A percentile compares a stretch with the other conserved stretches of the same genome.
phyloP scores from a whole-genome alignment of 345 rosid genomes.

The Euclidium syriacum region DNA sequence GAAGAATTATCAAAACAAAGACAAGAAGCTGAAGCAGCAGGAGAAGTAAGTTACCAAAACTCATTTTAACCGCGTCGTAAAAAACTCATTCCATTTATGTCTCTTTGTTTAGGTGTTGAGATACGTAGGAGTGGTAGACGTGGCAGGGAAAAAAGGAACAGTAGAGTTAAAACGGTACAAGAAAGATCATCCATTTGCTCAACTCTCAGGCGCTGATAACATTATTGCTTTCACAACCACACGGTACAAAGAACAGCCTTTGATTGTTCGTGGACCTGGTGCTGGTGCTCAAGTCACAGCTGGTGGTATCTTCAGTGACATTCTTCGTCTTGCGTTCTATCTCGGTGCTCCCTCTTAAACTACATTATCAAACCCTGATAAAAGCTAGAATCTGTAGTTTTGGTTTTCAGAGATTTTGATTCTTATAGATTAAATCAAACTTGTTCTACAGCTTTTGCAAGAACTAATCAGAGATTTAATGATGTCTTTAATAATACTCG shows the following conservation, averaged over 20 bases:
- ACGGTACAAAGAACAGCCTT: conserved; percentile 83
- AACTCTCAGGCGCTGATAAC: conserved; percentile 91
- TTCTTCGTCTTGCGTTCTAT: conserved; percentile 84
- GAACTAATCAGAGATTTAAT: conserved; percentile 8
- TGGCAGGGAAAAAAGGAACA: conserved; percentile 44
- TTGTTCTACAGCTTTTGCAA: neutral
- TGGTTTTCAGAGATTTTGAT: neutral
- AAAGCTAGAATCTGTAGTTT: conserved; percentile 11
- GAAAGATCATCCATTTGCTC: conserved; percentile 85
- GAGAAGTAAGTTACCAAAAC: conserved; percentile 54
- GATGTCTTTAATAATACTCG: conserved; percentile 29
- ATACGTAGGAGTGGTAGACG: conserved; percentile 91
- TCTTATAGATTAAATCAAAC: conserved; percentile 11
- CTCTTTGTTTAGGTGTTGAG: conserved; percentile 63
- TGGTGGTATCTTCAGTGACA: conserved; percentile 90
- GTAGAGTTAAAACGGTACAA: conserved; percentile 80
- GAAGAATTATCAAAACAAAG: conserved; percentile 57
- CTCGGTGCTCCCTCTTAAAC: conserved; percentile 89
- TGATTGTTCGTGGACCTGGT: conserved; percentile 96
- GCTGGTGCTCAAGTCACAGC: conserved; percentile 99
- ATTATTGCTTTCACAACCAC: conserved; percentile 92
- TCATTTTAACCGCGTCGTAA: neutral
- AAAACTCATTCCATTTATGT: conserved; percentile 15
- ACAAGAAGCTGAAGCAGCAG: conserved; percentile 76
- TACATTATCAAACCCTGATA: neutral